Evolutionary conservation across 768 basidiomycete species (phyloP).

Genomic region (Floccularia luteovirens): DNA sequence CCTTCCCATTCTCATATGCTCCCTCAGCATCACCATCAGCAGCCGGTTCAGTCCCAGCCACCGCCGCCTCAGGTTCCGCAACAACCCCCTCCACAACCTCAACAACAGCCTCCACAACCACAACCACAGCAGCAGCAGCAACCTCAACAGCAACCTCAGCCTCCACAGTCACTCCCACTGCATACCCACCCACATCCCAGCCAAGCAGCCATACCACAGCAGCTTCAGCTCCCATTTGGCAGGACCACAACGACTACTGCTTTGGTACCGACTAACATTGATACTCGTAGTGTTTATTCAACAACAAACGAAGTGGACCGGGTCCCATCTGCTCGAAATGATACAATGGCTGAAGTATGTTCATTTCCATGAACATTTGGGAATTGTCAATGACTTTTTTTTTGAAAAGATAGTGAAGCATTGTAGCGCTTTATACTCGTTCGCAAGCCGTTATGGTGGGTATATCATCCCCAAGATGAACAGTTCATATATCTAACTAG

Average conservation of each 20-base stretch:
- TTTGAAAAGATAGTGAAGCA: constrained; percentile 48
- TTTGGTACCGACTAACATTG: constrained; percentile 33
- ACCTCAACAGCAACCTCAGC: constrained; percentile 9
- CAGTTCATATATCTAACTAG: constrained; percentile 5
- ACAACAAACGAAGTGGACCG: constrained; percentile 27
- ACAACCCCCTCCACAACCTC: constrained; percentile 1
- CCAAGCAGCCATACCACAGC: constrained; percentile 14
- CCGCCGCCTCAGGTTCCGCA: constrained; percentile 8
- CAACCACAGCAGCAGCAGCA: constrained; percentile 10
- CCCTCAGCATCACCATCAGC: constrained; percentile 9
- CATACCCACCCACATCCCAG: constrained; percentile 5
- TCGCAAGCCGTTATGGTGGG: constrained; percentile 64
- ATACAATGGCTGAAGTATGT: constrained; percentile 36
- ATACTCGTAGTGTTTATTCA: constrained; percentile 30
- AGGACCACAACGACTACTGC: constrained; percentile 34
- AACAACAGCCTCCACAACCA: constrained; percentile 9
- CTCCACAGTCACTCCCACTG: constrained; percentile 14
- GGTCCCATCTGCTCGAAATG: constrained; percentile 23
- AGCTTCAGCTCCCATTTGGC: constrained; percentile 20
- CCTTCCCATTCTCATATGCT: constrained; percentile 1
- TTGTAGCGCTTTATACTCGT: constrained; percentile 52
- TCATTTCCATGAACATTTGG: constrained; percentile 3
- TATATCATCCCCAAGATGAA: constrained; percentile 7
- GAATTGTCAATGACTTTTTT: constrained; percentile 6
- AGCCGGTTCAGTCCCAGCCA: constrained; percentile 7